Conservation (phyloP, 2,329 filamentous ascomycete genomes). For the Aspergillus viridinutans region DNA sequence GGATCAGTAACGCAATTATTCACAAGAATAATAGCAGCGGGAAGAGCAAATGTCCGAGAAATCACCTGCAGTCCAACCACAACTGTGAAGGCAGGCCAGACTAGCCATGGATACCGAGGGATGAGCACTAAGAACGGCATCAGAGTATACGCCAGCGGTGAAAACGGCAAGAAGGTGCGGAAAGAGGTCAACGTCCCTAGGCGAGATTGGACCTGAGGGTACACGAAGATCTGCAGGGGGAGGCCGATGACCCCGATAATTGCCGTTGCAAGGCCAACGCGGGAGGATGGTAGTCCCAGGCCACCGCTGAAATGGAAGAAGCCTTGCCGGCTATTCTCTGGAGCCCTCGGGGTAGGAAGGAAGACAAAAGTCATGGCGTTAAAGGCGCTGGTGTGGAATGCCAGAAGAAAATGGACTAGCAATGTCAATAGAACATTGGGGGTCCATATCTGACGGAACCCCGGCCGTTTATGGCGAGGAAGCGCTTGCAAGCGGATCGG, state of each 20-base stretch:
- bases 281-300: constrained; percentile 65
- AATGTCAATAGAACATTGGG: constrained; percentile 55
- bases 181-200: constrained; percentile 67
- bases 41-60: constrained; percentile 65
- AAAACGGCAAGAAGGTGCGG: constrained; percentile 64
- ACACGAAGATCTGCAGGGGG: constrained; percentile 65
- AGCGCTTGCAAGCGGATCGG: constrained; percentile 20
- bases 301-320: constrained; percentile 65
- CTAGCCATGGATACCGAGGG: constrained; percentile 49
- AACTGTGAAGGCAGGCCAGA: constrained; percentile 63
- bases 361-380: constrained; percentile 74
- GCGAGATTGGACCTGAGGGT: constrained; percentile 62
- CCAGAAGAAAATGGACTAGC: constrained; percentile 63
- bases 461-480: constrained; percentile 39
- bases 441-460: constrained; percentile 51
- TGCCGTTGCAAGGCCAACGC: constrained; percentile 73
- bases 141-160: constrained; percentile 65
- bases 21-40: constrained; percentile 55
- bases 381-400: constrained; percentile 72
- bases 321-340: constrained; percentile 36
- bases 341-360: constrained; percentile 64
- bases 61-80: constrained; percentile 67
- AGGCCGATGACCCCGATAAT: constrained; percentile 75
- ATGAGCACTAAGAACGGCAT: constrained; percentile 69
- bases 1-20: constrained; percentile 59